Percentiles rank a stretch among this genome's conserved stretches.
These are phyloP conservation scores for Vigna hirtella DNA, from an alignment of 306 rosid genomes.

Conservation along the genomic window DNA sequence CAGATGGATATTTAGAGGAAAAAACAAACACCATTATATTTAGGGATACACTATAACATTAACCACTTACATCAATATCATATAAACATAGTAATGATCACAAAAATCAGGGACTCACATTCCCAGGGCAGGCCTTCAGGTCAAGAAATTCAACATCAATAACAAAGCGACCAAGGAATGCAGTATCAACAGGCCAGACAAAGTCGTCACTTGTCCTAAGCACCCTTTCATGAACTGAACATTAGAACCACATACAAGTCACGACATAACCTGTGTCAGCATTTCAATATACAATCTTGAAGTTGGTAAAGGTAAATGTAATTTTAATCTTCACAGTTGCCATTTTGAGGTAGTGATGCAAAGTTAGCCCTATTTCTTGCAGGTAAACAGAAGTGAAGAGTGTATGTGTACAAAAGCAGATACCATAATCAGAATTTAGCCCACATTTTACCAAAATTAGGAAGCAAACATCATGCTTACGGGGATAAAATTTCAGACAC, in stretches of 20 bases:
- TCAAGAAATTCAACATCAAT: constrained; percentile 83
- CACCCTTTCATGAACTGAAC: constrained; percentile 67
- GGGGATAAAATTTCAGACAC: background rate
- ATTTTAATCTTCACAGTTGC: constrained; percentile 10
- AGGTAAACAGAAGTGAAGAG: constrained; percentile 12
- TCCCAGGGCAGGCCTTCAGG: constrained; percentile 61
- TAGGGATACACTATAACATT: background rate
- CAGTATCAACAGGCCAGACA: constrained; percentile 69
- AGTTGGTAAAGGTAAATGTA: constrained; percentile 3
- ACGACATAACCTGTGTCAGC: constrained; percentile 14
- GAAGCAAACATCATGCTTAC: background rate
- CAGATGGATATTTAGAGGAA: background rate
- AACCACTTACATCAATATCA: background rate
- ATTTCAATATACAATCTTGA: constrained; percentile 26
- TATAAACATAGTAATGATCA: constrained; percentile 17
- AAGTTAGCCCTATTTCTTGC: constrained; percentile 6
- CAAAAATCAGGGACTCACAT: constrained; percentile 58
- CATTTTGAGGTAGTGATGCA: constrained; percentile 1
- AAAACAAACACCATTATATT: background rate
- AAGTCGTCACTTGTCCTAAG: constrained; percentile 75
- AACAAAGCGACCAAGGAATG: constrained; percentile 64
- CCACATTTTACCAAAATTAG: too few species aligned
- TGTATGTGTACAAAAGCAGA: background rate
- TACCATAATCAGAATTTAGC: background rate
- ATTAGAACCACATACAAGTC: constrained; percentile 10